phyloP scores from a whole-genome alignment of 805 yeast species.

The Torulaspora indica region DNA sequence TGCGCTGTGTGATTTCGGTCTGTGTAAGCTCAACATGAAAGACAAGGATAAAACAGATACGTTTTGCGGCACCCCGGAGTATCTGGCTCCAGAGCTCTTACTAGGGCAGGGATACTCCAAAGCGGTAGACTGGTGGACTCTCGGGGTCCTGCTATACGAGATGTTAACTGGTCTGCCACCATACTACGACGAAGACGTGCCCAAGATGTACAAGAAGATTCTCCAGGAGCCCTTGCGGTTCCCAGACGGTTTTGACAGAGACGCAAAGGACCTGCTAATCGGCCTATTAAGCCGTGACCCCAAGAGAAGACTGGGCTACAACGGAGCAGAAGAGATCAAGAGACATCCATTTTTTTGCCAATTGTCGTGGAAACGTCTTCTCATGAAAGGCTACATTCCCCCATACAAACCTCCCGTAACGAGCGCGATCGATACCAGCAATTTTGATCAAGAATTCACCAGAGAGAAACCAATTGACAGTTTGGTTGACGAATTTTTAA shows the following conservation, averaged over 20 bases:
- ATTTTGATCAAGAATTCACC: constrained; percentile 89
- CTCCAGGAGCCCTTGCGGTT: constrained; percentile 82
- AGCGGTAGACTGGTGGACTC: constrained; percentile 98
- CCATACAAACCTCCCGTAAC: constrained; percentile 92
- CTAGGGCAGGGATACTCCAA: constrained; percentile 92
- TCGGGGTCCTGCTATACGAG: constrained; percentile 88
- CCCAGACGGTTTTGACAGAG: constrained; percentile 81
- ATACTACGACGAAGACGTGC: constrained; percentile 89
- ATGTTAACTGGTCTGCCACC: constrained; percentile 98
- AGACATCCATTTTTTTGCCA: constrained; percentile 80
- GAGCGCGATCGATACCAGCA: constrained; percentile 82
- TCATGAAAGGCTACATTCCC: constrained; percentile 84
- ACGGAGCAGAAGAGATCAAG: constrained; percentile 81
- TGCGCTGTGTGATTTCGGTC: constrained; percentile 94
- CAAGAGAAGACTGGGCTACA: constrained; percentile 62
- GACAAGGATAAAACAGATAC: constrained; percentile 84
- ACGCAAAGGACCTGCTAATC: constrained; percentile 74
- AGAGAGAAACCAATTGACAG: constrained; percentile 91
- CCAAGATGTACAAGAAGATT: constrained; percentile 90
- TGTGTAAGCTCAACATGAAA: constrained; percentile 93
- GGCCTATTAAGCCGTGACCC: constrained; percentile 85
- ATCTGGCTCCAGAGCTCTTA: constrained; percentile 89
- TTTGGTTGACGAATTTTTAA: constrained; percentile 85
- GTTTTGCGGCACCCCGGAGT: constrained; percentile 97
- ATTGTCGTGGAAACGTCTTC: constrained; percentile 82